A percentile compares a stretch with the other conserved stretches of the same genome.
These are phyloP conservation scores for Lasiosphaeria miniovina DNA, from an alignment of 495 filamentous ascomycete species.

Conservation along the genomic window DNA sequence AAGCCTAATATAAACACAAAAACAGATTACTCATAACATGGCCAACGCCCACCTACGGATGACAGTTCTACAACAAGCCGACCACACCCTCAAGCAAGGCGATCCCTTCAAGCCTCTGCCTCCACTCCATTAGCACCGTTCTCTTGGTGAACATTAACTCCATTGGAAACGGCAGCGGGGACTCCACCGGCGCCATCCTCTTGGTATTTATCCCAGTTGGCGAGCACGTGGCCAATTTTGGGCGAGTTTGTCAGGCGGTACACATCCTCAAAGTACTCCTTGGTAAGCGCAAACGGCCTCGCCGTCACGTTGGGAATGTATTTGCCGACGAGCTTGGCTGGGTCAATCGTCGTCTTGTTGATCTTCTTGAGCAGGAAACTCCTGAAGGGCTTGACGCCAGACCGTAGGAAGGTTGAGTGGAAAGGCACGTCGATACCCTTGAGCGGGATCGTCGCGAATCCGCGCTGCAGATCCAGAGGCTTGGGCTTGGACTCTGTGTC, in stretches of 20 bases:
- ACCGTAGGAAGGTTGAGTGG: slow-evolving; percentile 96
- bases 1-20: no score
- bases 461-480: slow-evolving; percentile 84
- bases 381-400: slow-evolving; percentile 97
- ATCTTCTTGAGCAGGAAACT: slow-evolving; percentile 98
- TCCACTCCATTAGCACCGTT: slow-evolving; percentile 11
- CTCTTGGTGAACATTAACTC: slow-evolving; percentile 8
- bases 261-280: slow-evolving; percentile 99
- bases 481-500: slow-evolving; percentile 83
- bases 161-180: slow-evolving; percentile 6
- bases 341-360: slow-evolving; percentile 96
- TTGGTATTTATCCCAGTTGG: slow-evolving; percentile 72
- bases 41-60: background rate
- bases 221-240: slow-evolving; percentile 83
- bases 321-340: slow-evolving; percentile 92
- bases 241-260: slow-evolving; percentile 91
- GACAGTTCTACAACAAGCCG: background rate
- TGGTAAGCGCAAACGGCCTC: slow-evolving; percentile 88
- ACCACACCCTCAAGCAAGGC: background rate
- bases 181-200: slow-evolving; percentile 19
- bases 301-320: slow-evolving; percentile 99
- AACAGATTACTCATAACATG: background rate
- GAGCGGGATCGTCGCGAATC: slow-evolving; percentile 95
- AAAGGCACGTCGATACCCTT: slow-evolving; percentile 97
- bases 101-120: background rate